A percentile compares a stretch with the other conserved stretches of the same genome.
Evolutionary conservation across 352 stramenopile genomes (phyloP).

Genomic region (Phytopythium chamaehyphon): DNA sequence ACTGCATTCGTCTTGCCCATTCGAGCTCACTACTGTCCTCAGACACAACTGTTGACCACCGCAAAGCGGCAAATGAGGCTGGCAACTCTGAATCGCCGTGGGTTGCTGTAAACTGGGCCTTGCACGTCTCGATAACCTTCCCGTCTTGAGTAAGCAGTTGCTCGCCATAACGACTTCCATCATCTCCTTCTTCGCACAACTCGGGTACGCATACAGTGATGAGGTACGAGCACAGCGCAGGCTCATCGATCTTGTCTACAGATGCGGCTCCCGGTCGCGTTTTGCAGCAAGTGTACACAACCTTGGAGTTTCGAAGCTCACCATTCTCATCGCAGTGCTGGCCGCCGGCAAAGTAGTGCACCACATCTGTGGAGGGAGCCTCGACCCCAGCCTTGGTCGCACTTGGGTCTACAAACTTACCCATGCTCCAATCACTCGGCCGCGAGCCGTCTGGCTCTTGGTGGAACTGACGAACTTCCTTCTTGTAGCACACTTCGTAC

Average conservation of each 20-base stretch:
- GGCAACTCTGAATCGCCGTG: conserved; percentile 24
- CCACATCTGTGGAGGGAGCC: conserved; percentile 38
- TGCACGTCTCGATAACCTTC: conserved; percentile 38
- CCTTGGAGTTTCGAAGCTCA: conserved; percentile 61
- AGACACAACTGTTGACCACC: conserved; percentile 75
- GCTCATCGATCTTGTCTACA: conserved; percentile 81
- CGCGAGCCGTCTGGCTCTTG: conserved; percentile 67
- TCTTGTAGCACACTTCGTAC: conserved; percentile 81
- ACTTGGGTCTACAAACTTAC: conserved; percentile 38
- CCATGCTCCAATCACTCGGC: conserved; percentile 83
- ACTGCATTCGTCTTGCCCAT: conserved; percentile 70
- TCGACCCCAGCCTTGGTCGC: conserved; percentile 21
- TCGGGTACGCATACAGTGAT: conserved; percentile 79
- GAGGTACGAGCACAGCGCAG: conserved; percentile 72
- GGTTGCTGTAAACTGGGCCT: conserved; percentile 37
- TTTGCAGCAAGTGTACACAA: conserved; percentile 80
- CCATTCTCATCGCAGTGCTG: conserved; percentile 85
- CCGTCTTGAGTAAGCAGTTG: conserved; percentile 5
- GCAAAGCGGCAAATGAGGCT: conserved; percentile 59
- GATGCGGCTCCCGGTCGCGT: conserved; percentile 35
- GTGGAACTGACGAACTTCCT: conserved; percentile 81
- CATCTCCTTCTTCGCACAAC: conserved; percentile 43
- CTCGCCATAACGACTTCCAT: conserved; percentile 24
- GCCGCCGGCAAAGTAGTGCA: conserved; percentile 68
- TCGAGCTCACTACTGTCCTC: conserved; percentile 84